Conservation (phyloP, 2,329 filamentous ascomycete genomes). For the Nothophoma quercina region DNA sequence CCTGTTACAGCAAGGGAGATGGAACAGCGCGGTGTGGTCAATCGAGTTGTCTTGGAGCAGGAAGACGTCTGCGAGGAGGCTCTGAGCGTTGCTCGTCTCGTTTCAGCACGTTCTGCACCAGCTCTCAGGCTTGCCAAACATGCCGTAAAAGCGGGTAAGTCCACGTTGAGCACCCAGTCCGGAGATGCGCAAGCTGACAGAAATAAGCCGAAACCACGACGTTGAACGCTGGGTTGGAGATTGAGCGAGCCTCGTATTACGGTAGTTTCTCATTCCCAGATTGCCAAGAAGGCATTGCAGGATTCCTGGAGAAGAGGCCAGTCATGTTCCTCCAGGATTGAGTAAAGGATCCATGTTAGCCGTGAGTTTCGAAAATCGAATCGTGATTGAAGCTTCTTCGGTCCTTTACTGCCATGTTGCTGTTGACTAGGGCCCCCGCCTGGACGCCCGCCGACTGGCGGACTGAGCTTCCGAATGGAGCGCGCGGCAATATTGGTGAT, state of each 20-base stretch:
- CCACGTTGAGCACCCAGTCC: not conserved
- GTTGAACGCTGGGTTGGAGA: slow-evolving; percentile 51
- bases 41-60: slow-evolving; percentile 46
- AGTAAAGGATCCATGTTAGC: not conserved
- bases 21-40: slow-evolving; percentile 53
- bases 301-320: slow-evolving; percentile 52
- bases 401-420: slow-evolving; percentile 7
- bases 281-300: slow-evolving; percentile 53
- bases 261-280: slow-evolving; percentile 49
- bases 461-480: slow-evolving; percentile 4
- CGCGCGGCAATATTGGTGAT: not conserved
- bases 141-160: slow-evolving; percentile 53
- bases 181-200: slow-evolving; percentile 24
- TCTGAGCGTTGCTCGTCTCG: slow-evolving; percentile 48
- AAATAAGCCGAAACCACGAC: slow-evolving; percentile 53
- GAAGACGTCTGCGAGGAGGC: slow-evolving; percentile 51
- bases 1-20: slow-evolving; percentile 49
- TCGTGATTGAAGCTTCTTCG: not conserved
- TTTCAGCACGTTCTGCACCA: slow-evolving; percentile 52
- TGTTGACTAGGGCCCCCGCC: not conserved
- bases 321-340: slow-evolving; percentile 27
- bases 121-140: slow-evolving; percentile 55
- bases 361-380: not conserved
- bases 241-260: slow-evolving; percentile 45
- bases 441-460: not conserved